phyloP scores from a whole-genome alignment of 106 monocot genomes.

The Platanthera zijinensis region DNA sequence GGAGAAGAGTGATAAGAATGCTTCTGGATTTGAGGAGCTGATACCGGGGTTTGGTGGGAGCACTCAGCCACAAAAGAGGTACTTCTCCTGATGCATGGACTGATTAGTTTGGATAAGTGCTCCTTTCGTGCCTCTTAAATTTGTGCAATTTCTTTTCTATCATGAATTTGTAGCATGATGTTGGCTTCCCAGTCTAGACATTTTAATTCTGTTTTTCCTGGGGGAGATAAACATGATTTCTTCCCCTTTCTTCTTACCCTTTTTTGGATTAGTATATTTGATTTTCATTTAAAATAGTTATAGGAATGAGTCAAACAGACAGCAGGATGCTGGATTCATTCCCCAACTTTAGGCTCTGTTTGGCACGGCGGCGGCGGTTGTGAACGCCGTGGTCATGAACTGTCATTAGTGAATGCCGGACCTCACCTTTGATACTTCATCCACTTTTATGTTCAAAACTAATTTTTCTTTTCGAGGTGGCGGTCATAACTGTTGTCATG shows the following conservation, averaged over 20 bases:
- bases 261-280: not conserved
- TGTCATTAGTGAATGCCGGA: too few species aligned
- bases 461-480: too few species aligned
- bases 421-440: too few species aligned
- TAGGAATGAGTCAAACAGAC: too few species aligned
- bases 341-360: too few species aligned
- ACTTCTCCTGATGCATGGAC: not conserved
- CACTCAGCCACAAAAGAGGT: conserved; percentile 22
- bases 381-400: too few species aligned
- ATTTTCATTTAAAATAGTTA: not conserved
- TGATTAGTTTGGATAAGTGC: not conserved
- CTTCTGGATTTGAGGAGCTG: conserved; percentile 41
- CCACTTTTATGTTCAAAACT: too few species aligned
- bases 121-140: not conserved
- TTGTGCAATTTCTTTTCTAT: not conserved
- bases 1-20: conserved; percentile 7
- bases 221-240: not conserved
- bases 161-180: not conserved
- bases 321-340: too few species aligned
- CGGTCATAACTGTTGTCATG: too few species aligned
- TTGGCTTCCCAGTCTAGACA: not conserved
- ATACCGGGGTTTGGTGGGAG: conserved; percentile 53
- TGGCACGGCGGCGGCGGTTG: too few species aligned
- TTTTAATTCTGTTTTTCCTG: not conserved
- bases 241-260: not conserved